These are phyloP conservation scores for Colletotrichum lini DNA, from an alignment of 2,329 filamentous ascomycete species.

Conservation along the genomic window DNA sequence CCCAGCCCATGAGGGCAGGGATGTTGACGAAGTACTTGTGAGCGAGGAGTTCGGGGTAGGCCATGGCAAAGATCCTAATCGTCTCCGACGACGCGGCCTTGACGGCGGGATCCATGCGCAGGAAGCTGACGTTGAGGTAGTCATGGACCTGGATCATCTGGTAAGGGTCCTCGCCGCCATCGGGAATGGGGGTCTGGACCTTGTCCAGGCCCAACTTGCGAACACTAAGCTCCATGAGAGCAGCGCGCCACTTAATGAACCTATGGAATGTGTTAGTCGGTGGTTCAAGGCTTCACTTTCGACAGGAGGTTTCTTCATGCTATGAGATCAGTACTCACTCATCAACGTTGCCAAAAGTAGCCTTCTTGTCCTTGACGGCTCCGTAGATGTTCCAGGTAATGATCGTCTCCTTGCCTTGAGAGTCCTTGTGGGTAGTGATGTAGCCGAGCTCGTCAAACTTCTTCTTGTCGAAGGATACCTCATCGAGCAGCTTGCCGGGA, in stretches of 20 bases:
- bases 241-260: slow-evolving; percentile 91
- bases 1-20: slow-evolving; percentile 90
- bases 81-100: slow-evolving; percentile 76
- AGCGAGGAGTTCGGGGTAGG: slow-evolving; percentile 87
- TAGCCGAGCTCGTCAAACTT: slow-evolving; percentile 88
- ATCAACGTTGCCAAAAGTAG: slow-evolving; percentile 86
- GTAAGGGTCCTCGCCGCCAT: slow-evolving; percentile 84
- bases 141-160: slow-evolving; percentile 95
- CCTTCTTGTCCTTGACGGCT: slow-evolving; percentile 83
- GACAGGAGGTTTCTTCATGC: not conserved
- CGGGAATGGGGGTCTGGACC: slow-evolving; percentile 79
- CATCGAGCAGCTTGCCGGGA: slow-evolving; percentile 75
- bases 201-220: slow-evolving; percentile 78
- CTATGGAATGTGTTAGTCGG: slow-evolving; percentile 58
- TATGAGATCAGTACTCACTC: slow-evolving; percentile 71
- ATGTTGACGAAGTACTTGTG: slow-evolving; percentile 98
- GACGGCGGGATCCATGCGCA: slow-evolving; percentile 83
- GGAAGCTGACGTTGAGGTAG: slow-evolving; percentile 89
- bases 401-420: slow-evolving; percentile 70
- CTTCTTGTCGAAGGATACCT: slow-evolving; percentile 73
- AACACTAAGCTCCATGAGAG: slow-evolving; percentile 90
- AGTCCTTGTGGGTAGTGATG: slow-evolving; percentile 78
- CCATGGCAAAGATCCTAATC: slow-evolving; percentile 83
- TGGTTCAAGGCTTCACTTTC: too few species aligned
- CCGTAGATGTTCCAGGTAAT: slow-evolving; percentile 97